phyloP scores from a whole-genome alignment of 257 asterid genomes.

The Phtheirospermum japonicum region DNA sequence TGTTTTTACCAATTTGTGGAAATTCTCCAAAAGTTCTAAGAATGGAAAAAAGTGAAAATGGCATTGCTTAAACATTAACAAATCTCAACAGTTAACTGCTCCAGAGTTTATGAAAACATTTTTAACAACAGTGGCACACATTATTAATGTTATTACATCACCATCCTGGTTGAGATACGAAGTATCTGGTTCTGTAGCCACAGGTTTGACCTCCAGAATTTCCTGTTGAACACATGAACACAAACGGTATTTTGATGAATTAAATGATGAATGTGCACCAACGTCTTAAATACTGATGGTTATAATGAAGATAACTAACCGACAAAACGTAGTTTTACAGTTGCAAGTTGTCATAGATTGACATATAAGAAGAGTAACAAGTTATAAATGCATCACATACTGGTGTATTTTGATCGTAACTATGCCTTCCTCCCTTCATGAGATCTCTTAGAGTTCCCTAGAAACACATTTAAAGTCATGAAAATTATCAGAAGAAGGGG shows the following conservation, averaged over 20 bases:
- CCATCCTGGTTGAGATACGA: constrained; percentile 34
- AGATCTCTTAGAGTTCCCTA: too few relatives aligned
- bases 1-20: too few relatives aligned
- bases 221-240: too few relatives aligned
- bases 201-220: too few relatives aligned
- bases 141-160: too few relatives aligned
- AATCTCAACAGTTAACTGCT: constrained; percentile 15
- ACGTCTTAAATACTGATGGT: too few relatives aligned
- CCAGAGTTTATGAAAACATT: constrained; percentile 8
- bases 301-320: too few relatives aligned
- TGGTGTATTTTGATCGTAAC: constrained; percentile 33
- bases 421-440: constrained; percentile 33
- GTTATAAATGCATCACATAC: constrained; percentile 35
- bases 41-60: background rate
- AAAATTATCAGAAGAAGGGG: constrained; percentile 11
- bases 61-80: background rate
- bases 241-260: too few relatives aligned
- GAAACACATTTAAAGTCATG: constrained; percentile 8
- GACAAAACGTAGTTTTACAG: too few relatives aligned
- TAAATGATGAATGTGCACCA: too few relatives aligned
- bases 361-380: constrained; percentile 1
- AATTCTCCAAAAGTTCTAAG: constrained; percentile 25
- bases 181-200: constrained; percentile 31
- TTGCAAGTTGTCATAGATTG: too few relatives aligned
- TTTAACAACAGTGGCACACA: constrained; percentile 9